phyloP scores from a whole-genome alignment of 805 yeast genomes.

The Sugiyamaella chiloensis region DNA sequence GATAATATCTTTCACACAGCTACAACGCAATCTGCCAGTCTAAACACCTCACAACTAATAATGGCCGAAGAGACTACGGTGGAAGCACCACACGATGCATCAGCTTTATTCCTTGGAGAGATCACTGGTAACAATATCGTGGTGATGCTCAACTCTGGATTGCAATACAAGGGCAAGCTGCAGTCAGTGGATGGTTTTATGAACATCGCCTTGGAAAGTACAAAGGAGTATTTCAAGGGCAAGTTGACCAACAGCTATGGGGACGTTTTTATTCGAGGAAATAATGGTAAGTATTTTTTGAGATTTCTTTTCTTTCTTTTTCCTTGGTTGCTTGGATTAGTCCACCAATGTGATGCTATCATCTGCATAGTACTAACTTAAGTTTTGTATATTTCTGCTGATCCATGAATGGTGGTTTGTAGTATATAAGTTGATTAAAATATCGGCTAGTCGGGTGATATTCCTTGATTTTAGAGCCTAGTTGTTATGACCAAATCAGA shows the following conservation, averaged over 20 bases:
- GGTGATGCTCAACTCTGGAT: slow-evolving; percentile 83
- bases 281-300: slow-evolving; percentile 57
- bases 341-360: no score
- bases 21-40: no score
- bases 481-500: no score
- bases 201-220: slow-evolving; percentile 84
- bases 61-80: slow-evolving; percentile 4
- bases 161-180: slow-evolving; percentile 69
- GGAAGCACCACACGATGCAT: slow-evolving; percentile 35
- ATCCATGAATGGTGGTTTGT: background rate
- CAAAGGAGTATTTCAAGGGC: slow-evolving; percentile 60
- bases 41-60: no score
- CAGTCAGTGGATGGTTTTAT: slow-evolving; percentile 95
- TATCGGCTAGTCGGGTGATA: no score
- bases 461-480: no score
- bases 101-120: slow-evolving; percentile 74
- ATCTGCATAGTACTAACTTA: slow-evolving; percentile 1
- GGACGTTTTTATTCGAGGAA: slow-evolving; percentile 84
- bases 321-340: no score
- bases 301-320: background rate
- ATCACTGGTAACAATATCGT: slow-evolving; percentile 77
- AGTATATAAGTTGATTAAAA: no score
- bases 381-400: slow-evolving; percentile 12
- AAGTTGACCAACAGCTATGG: slow-evolving; percentile 54
- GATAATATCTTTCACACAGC: no score